Percentiles rank a stretch among this genome's conserved stretches.
phyloP scores from a whole-genome alignment of 1,139 yeast genomes.

The Kurtzmaniella quercitrusa region DNA sequence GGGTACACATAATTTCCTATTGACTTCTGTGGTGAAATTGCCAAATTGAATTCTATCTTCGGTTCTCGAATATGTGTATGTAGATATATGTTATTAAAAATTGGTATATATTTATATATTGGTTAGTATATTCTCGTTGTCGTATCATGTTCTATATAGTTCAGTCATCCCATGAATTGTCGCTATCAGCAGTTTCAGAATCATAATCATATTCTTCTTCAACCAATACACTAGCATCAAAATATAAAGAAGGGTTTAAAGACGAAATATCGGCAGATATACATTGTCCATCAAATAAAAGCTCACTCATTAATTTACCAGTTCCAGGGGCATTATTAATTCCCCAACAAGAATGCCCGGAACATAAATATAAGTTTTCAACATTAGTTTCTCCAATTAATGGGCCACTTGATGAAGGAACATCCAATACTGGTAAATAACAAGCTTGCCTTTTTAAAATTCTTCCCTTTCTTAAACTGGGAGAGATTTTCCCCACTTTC shows the following conservation, averaged over 20 bases:
- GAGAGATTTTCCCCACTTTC: conserved; percentile 76
- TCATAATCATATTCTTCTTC: conserved; percentile 37
- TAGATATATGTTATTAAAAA: neutral
- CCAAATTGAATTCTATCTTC: too few species aligned
- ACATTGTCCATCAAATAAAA: conserved; percentile 80
- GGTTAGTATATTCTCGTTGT: neutral
- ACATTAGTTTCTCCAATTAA: conserved; percentile 91
- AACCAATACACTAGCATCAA: conserved; percentile 61
- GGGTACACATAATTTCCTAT: too few species aligned
- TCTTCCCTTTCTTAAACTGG: conserved; percentile 68
- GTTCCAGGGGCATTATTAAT: conserved; percentile 97
- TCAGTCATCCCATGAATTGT: conserved; percentile 9
- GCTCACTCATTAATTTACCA: conserved; percentile 86
- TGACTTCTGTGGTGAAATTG: too few species aligned
- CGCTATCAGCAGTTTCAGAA: conserved; percentile 14
- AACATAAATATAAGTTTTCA: conserved; percentile 14
- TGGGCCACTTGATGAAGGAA: conserved; percentile 90
- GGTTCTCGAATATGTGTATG: too few species aligned
- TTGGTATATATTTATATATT: neutral
- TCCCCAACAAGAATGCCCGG: conserved; percentile 60
- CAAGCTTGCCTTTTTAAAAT: conserved; percentile 89
- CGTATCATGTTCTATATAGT: neutral
- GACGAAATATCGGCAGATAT: conserved; percentile 74
- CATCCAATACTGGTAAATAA: conserved; percentile 89
- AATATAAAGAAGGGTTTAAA: conserved; percentile 79